A percentile compares a stretch with the other conserved stretches of the same genome.
phyloP scores from a whole-genome alignment of 306 rosid genomes.

The Oemleria cerasiformis region DNA sequence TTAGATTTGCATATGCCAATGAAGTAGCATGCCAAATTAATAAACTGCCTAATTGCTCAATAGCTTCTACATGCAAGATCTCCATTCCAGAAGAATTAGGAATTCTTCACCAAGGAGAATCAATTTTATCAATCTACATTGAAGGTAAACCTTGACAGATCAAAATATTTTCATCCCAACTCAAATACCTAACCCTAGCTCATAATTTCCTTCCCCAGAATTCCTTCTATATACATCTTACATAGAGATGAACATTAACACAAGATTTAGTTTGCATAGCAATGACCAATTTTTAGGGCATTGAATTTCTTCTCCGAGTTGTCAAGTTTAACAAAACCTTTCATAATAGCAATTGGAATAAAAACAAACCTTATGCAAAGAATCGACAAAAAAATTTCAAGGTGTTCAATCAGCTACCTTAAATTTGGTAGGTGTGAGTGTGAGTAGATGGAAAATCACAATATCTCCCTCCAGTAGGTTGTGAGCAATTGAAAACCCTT shows the following conservation, averaged over 20 bases:
- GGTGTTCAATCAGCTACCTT: conserved; percentile 34
- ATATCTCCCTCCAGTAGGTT: conserved; percentile 31
- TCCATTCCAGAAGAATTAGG: background rate
- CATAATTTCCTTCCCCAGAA: no score
- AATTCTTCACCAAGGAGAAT: background rate
- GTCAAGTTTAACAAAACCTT: background rate
- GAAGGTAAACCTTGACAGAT: background rate
- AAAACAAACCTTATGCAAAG: background rate
- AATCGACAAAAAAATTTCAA: background rate
- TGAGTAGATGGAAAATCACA: conserved; percentile 39
- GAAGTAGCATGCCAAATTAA: background rate
- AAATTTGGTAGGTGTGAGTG: conserved; percentile 34
- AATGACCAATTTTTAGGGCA: background rate
- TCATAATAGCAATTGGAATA: background rate
- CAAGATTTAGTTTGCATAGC: background rate
- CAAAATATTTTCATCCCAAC: no score
- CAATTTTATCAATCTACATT: background rate
- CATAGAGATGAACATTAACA: background rate
- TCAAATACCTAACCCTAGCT: no score
- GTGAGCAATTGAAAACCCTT: conserved; percentile 36
- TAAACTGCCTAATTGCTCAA: background rate
- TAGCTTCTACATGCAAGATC: no score
- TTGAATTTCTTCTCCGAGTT: background rate
- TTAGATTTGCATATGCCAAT: background rate
- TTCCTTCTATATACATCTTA: background rate